Conservation (phyloP, 768 basidiomycete genomes). For the Tulasnella calospora region DNA sequence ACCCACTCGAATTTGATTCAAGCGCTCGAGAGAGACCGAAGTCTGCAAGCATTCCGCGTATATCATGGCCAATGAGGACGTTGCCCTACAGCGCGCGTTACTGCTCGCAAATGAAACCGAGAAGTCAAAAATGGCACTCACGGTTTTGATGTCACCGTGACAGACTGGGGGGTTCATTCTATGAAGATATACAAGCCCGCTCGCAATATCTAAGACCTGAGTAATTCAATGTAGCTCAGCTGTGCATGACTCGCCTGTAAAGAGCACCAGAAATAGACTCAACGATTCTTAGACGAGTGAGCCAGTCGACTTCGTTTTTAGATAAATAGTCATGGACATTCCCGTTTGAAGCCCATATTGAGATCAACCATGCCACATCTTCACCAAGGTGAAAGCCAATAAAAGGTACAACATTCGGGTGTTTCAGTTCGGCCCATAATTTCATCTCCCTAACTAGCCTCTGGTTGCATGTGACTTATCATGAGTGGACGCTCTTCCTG, state of each 20-base stretch:
- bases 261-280: neutral
- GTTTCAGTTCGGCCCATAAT: neutral
- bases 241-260: too few species aligned
- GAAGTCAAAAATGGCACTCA: neutral
- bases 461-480: neutral
- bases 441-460: constrained; percentile 1
- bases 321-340: neutral
- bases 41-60: neutral
- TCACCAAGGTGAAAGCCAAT: neutral
- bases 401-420: constrained; percentile 1
- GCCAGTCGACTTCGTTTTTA: neutral
- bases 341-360: neutral
- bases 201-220: constrained; percentile 21
- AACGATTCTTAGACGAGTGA: neutral
- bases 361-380: constrained; percentile 4
- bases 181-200: constrained; percentile 27
- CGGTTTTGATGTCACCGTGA: constrained; percentile 29
- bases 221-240: too few species aligned
- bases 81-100: neutral
- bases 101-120: neutral
- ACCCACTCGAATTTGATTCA: neutral
- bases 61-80: neutral
- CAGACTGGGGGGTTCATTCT: constrained; percentile 23
- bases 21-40: neutral
- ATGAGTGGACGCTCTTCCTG: neutral